phyloP scores from a whole-genome alignment of 208 protist genomes.

The Trypanosoma brucei region DNA sequence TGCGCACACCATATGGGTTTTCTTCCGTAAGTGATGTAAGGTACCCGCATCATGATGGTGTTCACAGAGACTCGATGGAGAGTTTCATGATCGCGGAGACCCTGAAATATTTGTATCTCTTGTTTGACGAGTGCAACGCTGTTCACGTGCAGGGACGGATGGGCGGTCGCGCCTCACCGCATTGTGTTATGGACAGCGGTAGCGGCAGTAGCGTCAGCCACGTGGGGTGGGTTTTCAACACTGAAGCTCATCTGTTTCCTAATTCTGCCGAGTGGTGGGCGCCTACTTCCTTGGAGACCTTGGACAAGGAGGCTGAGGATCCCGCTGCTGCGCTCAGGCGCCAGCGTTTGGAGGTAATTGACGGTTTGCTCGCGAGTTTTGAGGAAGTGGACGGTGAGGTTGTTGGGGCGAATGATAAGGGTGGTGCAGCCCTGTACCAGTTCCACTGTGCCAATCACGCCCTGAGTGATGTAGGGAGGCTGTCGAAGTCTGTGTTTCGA shows the following conservation, averaged over 20 bases:
- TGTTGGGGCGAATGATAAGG: neutral
- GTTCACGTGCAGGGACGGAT: slow-evolving; percentile 24
- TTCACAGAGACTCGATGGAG: slow-evolving; percentile 81
- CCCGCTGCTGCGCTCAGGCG: neutral
- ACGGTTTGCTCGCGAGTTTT: slow-evolving; percentile 6
- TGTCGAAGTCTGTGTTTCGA: slow-evolving; percentile 26
- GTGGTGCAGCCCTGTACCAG: slow-evolving; percentile 3
- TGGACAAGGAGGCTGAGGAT: neutral
- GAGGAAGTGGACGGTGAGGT: neutral
- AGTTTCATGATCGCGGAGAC: slow-evolving; percentile 93
- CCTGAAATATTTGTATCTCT: slow-evolving; percentile 95
- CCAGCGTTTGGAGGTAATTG: slow-evolving; percentile 9
- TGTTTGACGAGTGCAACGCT: slow-evolving; percentile 75
- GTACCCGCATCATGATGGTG: slow-evolving; percentile 23
- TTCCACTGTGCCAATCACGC: slow-evolving; percentile 29
- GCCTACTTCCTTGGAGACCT: neutral
- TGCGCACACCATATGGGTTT: slow-evolving; percentile 50
- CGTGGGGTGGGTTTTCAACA: slow-evolving; percentile 47
- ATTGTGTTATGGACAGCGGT: neutral
- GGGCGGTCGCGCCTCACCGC: slow-evolving; percentile 6
- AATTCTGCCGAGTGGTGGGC: slow-evolving; percentile 38
- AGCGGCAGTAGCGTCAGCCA: slow-evolving; percentile 4
- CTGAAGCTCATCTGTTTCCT: slow-evolving; percentile 56
- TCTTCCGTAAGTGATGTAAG: slow-evolving; percentile 29
- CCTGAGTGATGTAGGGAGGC: slow-evolving; percentile 15